Conservation (phyloP, 352 stramenopile genomes). For the Phytophthora pini region DNA sequence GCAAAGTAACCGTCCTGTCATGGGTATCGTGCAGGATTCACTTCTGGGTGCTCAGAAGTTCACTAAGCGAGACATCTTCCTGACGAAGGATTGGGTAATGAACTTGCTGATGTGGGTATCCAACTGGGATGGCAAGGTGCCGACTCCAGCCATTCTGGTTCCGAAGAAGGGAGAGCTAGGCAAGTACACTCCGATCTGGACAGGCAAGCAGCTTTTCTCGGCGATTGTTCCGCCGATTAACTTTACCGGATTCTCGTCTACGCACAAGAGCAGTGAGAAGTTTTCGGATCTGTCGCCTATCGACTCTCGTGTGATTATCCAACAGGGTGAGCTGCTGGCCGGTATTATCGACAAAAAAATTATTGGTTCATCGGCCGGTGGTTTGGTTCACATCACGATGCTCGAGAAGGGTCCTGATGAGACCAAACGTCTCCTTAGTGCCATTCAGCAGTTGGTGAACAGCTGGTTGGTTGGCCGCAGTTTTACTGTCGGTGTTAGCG, state of each 20-base stretch:
- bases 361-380: slow-evolving; percentile 96
- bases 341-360: slow-evolving; percentile 99
- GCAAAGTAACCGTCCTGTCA: slow-evolving; percentile 98
- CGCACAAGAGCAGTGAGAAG: slow-evolving; percentile 93
- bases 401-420: slow-evolving; percentile 92
- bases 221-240: slow-evolving; percentile 98
- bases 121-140: slow-evolving; percentile 97
- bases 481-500: slow-evolving; percentile 99
- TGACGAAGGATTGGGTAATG: slow-evolving; percentile 98
- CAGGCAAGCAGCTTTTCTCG: slow-evolving; percentile 98
- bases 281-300: slow-evolving; percentile 93
- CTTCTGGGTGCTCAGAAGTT: slow-evolving; percentile 98
- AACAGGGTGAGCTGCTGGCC: slow-evolving; percentile 96
- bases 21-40: slow-evolving; percentile 99
- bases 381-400: slow-evolving; percentile 98
- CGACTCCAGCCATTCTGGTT: slow-evolving; percentile 97
- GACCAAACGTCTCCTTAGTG: slow-evolving; percentile 88
- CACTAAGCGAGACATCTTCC: slow-evolving; percentile 98
- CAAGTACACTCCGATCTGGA: slow-evolving; percentile 95
- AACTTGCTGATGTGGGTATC: slow-evolving; percentile 98
- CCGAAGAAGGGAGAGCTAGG: slow-evolving; percentile 89
- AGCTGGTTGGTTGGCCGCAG: slow-evolving; percentile 98
- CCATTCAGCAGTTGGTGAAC: slow-evolving; percentile 98
- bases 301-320: slow-evolving; percentile 97
- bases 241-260: slow-evolving; percentile 95